Conservation (phyloP, 768 basidiomycete genomes). For the Collybia mongolica region DNA sequence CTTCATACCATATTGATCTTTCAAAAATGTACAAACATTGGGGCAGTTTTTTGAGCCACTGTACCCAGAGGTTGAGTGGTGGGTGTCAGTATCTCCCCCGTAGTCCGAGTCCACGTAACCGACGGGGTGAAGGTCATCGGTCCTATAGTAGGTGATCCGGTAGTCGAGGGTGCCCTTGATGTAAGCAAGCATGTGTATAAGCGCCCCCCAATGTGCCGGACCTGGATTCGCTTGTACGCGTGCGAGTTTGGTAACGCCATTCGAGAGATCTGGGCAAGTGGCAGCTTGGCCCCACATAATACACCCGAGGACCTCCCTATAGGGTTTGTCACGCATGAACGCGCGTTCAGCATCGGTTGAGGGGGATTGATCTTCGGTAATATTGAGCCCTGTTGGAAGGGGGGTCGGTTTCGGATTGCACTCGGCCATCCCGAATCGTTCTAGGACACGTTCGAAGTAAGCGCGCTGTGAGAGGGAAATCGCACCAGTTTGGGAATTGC, state of each 20-base stretch:
- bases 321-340: slow-evolving; percentile 25
- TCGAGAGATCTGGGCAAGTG: slow-evolving; percentile 25
- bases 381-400: slow-evolving; percentile 16
- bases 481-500: slow-evolving; percentile 5
- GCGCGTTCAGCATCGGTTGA: slow-evolving; percentile 4
- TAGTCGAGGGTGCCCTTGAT: slow-evolving; percentile 29
- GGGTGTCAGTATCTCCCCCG: slow-evolving; percentile 20
- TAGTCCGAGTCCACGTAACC: slow-evolving; percentile 25
- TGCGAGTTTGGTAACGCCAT: slow-evolving; percentile 16
- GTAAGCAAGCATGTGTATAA: slow-evolving; percentile 33
- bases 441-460: slow-evolving; percentile 7
- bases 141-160: slow-evolving; percentile 16
- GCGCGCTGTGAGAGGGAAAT: slow-evolving; percentile 15
- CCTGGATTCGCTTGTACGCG: slow-evolving; percentile 24
- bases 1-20: too few species aligned
- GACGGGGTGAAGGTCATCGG: slow-evolving; percentile 2
- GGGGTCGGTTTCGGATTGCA: slow-evolving; percentile 15
- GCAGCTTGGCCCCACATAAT: slow-evolving; percentile 22
- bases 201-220: slow-evolving; percentile 31
- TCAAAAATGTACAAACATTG: too few species aligned
- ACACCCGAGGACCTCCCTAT: slow-evolving; percentile 19
- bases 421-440: not conserved
- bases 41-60: too few species aligned
- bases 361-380: slow-evolving; percentile 10
- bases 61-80: slow-evolving; percentile 23